These are phyloP conservation scores for Cytospora piceicola DNA, from an alignment of 2,329 filamentous ascomycete genomes.

Conservation along the genomic window DNA sequence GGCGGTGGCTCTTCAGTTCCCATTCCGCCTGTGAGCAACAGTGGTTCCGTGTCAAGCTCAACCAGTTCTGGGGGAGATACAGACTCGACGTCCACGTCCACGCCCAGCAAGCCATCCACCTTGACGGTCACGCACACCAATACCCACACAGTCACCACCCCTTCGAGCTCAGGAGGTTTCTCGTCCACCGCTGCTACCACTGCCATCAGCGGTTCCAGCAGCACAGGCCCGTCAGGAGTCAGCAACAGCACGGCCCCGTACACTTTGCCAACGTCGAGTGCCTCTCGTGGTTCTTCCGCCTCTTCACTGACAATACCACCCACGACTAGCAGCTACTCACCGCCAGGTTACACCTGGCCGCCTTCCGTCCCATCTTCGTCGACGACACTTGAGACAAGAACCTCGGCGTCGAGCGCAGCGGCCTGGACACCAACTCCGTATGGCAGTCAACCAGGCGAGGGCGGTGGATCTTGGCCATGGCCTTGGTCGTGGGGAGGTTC, in stretches of 20 bases:
- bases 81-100: constrained; percentile 6
- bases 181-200: constrained; percentile 3
- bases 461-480: constrained; percentile 2
- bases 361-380: constrained; percentile 13
- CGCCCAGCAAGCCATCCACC: not conserved
- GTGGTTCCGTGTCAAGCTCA: not conserved
- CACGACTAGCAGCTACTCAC: not conserved
- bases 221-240: constrained; percentile 4
- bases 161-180: not conserved
- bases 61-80: constrained; percentile 1
- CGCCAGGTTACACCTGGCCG: constrained; percentile 13
- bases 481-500: not conserved
- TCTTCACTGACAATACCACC: not conserved
- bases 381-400: constrained; percentile 21
- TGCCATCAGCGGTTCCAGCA: constrained; percentile 1
- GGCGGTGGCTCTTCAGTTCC: constrained; percentile 13
- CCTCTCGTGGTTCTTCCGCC: constrained; percentile 2
- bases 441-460: constrained; percentile 9
- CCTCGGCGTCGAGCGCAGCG: constrained; percentile 10
- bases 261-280: constrained; percentile 2
- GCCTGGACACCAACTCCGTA: constrained; percentile 20
- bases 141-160: not conserved
- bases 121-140: constrained; percentile 10
- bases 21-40: constrained; percentile 1
- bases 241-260: constrained; percentile 14